These are phyloP conservation scores for Fusarium compactum DNA, from an alignment of 2,329 filamentous ascomycete species.

Conservation along the genomic window DNA sequence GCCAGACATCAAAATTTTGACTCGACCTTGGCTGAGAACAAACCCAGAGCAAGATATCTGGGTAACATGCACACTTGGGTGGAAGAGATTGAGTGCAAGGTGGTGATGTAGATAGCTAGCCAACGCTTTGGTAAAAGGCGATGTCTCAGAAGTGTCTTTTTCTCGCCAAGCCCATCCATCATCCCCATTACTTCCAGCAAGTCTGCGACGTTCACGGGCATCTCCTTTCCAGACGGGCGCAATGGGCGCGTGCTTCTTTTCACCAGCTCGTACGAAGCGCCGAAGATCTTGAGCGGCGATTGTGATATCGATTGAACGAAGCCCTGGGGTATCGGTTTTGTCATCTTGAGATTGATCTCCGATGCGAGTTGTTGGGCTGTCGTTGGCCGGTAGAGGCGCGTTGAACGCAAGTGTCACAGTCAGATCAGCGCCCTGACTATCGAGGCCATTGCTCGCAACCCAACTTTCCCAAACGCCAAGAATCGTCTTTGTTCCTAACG, in stretches of 20 bases:
- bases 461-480: conserved; percentile 64
- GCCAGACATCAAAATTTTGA: conserved; percentile 59
- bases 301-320: conserved; percentile 64
- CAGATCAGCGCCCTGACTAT: conserved; percentile 57
- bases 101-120: conserved; percentile 64
- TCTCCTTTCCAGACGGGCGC: conserved; percentile 50
- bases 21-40: conserved; percentile 63
- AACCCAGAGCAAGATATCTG: conserved; percentile 69
- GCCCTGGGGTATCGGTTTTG: conserved; percentile 42
- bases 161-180: conserved; percentile 66
- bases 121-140: conserved; percentile 64
- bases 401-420: conserved; percentile 66
- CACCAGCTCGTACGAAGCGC: conserved; percentile 60
- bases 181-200: conserved; percentile 62
- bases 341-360: conserved; percentile 32
- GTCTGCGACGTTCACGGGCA: conserved; percentile 55
- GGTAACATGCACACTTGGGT: conserved; percentile 64
- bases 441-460: conserved; percentile 56
- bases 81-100: conserved; percentile 66
- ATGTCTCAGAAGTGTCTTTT: conserved; percentile 32
- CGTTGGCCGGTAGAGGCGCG: conserved; percentile 49
- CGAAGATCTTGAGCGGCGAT: conserved; percentile 62
- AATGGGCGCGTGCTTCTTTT: conserved; percentile 20
- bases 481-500: conserved; percentile 64
- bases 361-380: conserved; percentile 16